phyloP scores from a whole-genome alignment of 192 early-diverging fungal species.

The Entomortierella parvispora region DNA sequence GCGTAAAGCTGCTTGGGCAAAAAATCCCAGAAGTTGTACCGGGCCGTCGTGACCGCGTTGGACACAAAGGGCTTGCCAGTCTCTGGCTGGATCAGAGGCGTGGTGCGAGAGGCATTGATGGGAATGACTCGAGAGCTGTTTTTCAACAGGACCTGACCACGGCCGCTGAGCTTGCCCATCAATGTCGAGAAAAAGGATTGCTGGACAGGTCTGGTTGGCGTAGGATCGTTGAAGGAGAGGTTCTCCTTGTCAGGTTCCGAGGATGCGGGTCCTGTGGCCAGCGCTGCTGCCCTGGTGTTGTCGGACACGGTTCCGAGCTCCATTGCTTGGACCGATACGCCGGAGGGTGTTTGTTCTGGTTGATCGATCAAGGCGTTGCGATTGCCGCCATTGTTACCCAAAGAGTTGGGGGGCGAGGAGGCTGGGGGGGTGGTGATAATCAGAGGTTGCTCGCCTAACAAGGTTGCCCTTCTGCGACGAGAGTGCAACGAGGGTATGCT shows the following conservation, averaged over 20 bases:
- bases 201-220: background rate
- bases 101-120: slow-evolving; percentile 24
- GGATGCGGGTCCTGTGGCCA: slow-evolving; percentile 20
- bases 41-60: slow-evolving; percentile 71
- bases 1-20: slow-evolving; percentile 70
- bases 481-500: slow-evolving; percentile 29
- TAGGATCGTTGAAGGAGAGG: background rate
- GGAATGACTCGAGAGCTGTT: slow-evolving; percentile 29
- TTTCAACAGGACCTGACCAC: slow-evolving; percentile 10
- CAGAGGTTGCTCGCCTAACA: slow-evolving; percentile 34
- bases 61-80: slow-evolving; percentile 60
- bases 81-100: slow-evolving; percentile 52
- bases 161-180: slow-evolving; percentile 16
- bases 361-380: slow-evolving; percentile 34
- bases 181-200: slow-evolving; percentile 8
- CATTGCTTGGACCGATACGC: slow-evolving; percentile 14
- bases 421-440: slow-evolving; percentile 20
- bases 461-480: slow-evolving; percentile 38
- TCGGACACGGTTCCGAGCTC: slow-evolving; percentile 33
- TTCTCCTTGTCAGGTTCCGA: slow-evolving; percentile 11
- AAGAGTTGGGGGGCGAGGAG: slow-evolving; percentile 1
- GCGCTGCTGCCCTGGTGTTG: background rate
- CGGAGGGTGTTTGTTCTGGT: slow-evolving; percentile 21
- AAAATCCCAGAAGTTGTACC: slow-evolving; percentile 67
- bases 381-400: background rate